Percentiles rank a stretch among this genome's conserved stretches.
Conservation (phyloP, 768 basidiomycete species). For the Tylopilus felleus region DNA sequence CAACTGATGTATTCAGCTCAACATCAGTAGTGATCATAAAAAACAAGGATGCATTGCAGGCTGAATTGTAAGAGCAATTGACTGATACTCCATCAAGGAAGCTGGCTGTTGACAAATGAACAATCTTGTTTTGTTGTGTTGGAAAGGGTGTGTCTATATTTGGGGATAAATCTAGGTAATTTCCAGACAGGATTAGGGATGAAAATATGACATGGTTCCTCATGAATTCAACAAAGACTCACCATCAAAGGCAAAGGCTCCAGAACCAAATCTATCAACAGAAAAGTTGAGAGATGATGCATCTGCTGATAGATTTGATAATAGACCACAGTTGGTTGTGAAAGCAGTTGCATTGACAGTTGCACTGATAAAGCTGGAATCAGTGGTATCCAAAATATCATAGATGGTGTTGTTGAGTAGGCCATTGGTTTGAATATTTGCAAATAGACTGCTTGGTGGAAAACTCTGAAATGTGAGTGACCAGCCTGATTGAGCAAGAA, state of each 20-base stretch:
- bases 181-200: too few relatives aligned
- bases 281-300: background rate
- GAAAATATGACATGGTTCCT: too few relatives aligned
- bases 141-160: too few relatives aligned
- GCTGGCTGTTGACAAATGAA: too few relatives aligned
- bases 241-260: background rate
- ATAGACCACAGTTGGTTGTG: background rate
- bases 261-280: background rate
- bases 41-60: too few relatives aligned
- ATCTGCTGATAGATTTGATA: background rate
- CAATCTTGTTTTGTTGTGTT: too few relatives aligned
- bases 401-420: background rate
- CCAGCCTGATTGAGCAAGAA: constrained; percentile 1
- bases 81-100: too few relatives aligned
- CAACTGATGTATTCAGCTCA: background rate
- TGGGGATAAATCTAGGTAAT: too few relatives aligned
- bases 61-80: too few relatives aligned
- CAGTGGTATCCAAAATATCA: background rate
- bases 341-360: background rate
- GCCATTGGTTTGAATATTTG: constrained; percentile 2
- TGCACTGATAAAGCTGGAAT: background rate
- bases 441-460: background rate
- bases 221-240: background rate
- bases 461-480: background rate
- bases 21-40: too few relatives aligned